phyloP scores from a whole-genome alignment of 768 basidiomycete genomes.

The Omphalotus guepiniiformis region DNA sequence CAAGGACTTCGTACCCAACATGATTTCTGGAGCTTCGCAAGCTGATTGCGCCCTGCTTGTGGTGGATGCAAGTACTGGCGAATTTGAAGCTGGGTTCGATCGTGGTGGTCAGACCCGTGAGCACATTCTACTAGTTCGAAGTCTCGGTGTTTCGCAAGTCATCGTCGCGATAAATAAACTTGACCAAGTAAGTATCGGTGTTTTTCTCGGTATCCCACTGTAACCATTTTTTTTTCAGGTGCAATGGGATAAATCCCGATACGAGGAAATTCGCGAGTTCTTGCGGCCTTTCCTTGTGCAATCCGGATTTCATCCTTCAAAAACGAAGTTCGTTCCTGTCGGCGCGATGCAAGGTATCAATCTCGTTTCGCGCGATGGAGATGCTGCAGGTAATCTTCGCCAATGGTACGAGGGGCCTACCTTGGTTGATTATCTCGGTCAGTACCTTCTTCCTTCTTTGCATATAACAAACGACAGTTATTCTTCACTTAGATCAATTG shows the following conservation, averaged over 20 bases:
- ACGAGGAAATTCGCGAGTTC: slow-evolving; percentile 73
- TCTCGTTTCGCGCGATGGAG: slow-evolving; percentile 48
- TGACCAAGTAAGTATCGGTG: slow-evolving; percentile 60
- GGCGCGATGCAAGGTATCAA: slow-evolving; percentile 91
- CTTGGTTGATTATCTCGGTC: slow-evolving; percentile 80
- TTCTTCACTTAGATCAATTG: slow-evolving; percentile 52
- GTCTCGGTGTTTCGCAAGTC: slow-evolving; percentile 87
- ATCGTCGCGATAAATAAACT: slow-evolving; percentile 95
- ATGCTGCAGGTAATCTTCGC: slow-evolving; percentile 42
- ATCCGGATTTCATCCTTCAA: slow-evolving; percentile 78
- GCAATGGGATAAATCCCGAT: slow-evolving; percentile 79
- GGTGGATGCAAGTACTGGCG: slow-evolving; percentile 84
- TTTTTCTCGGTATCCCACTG: neutral
- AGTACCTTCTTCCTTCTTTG: slow-evolving; percentile 4
- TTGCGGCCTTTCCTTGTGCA: slow-evolving; percentile 81
- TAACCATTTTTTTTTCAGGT: slow-evolving; percentile 66
- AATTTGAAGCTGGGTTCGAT: slow-evolving; percentile 95
- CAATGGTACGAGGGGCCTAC: slow-evolving; percentile 87
- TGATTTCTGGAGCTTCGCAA: slow-evolving; percentile 98
- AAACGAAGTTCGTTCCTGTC: slow-evolving; percentile 83
- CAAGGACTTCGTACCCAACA: slow-evolving; percentile 97
- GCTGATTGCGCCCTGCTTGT: slow-evolving; percentile 94
- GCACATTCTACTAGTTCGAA: slow-evolving; percentile 86
- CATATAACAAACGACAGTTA: neutral
- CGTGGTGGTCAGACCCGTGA: slow-evolving; percentile 94